These are phyloP conservation scores for Hamiltosporidium tvaerminnensis DNA, from an alignment of 371 early-diverging fungal genomes.

Conservation along the genomic window DNA sequence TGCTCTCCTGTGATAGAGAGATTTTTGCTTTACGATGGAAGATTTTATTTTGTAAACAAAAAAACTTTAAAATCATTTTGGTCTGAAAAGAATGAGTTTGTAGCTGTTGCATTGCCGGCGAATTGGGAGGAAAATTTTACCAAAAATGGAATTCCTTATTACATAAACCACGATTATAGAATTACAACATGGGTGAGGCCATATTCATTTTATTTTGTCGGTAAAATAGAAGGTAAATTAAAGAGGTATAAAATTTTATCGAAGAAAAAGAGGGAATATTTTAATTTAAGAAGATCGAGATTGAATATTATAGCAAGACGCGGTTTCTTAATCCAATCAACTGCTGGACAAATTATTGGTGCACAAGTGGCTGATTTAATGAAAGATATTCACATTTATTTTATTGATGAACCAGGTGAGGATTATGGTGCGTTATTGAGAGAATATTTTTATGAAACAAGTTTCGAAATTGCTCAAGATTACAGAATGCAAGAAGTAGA, in stretches of 20 bases:
- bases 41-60: neutral
- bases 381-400: conserved; percentile 2
- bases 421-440: conserved; percentile 27
- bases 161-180: neutral
- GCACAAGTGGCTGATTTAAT: neutral
- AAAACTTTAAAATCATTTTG: conserved; percentile 2
- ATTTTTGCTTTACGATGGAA: no score
- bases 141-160: neutral
- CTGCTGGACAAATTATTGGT: neutral
- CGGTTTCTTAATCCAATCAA: neutral
- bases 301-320: neutral
- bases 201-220: neutral
- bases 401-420: conserved; percentile 32
- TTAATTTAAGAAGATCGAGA: neutral
- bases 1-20: no score
- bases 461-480: conserved; percentile 17
- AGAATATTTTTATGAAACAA: conserved; percentile 22
- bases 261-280: neutral
- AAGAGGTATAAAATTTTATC: neutral
- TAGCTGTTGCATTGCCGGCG: neutral
- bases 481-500: neutral
- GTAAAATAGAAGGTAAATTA: neutral
- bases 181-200: neutral
- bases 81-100: conserved; percentile 9
- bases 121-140: neutral